phyloP scores from a whole-genome alignment of 441 rosid species.

The Raphanus hybrid region DNA sequence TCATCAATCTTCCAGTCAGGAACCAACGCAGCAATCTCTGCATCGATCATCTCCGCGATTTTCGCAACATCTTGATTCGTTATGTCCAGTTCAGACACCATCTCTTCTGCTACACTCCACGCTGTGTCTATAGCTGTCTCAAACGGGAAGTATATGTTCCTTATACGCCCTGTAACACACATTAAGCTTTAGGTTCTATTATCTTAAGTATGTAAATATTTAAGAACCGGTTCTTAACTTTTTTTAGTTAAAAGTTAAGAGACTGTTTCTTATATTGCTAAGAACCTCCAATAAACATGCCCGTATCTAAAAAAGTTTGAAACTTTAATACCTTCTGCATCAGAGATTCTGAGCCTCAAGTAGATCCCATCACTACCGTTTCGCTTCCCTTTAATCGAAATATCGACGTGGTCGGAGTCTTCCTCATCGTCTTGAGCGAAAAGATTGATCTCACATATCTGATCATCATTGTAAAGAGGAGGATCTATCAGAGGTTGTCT shows the following conservation, averaged over 20 bases:
- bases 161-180: constrained; percentile 60
- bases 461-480: constrained; percentile 43
- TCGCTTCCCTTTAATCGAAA: constrained; percentile 63
- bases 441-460: constrained; percentile 54
- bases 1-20: constrained; percentile 65
- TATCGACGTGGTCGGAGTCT: constrained; percentile 48
- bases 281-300: no score
- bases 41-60: constrained; percentile 92
- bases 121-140: constrained; percentile 82
- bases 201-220: not conserved
- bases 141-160: constrained; percentile 90
- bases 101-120: constrained; percentile 83
- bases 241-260: no score
- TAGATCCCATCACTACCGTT: constrained; percentile 60
- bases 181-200: not conserved
- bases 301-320: not conserved
- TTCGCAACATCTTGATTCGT: constrained; percentile 75
- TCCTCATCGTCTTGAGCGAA: constrained; percentile 54
- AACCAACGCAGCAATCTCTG: constrained; percentile 72
- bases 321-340: constrained; percentile 61
- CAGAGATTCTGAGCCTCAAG: constrained; percentile 68
- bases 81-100: constrained; percentile 87
- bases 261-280: no score
- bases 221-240: no score
- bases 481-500: constrained; percentile 53